Percentiles rank a stretch among this genome's conserved stretches.
Evolutionary conservation across 1,284 basidiomycete species (phyloP).

Genomic region (Exobasidium rhododendri): DNA sequence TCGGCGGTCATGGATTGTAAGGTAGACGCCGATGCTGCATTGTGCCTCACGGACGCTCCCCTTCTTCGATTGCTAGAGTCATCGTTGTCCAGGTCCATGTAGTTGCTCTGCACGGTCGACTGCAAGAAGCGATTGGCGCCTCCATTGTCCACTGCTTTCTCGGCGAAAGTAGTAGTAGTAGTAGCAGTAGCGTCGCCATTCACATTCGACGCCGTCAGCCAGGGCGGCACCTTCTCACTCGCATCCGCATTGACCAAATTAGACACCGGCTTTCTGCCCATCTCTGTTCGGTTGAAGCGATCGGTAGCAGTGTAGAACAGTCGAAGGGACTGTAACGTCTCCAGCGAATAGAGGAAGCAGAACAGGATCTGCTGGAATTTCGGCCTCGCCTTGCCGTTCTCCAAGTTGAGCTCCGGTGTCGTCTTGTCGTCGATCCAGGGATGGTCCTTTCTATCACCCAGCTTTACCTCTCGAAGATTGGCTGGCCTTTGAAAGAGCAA

Average conservation of each 20-base stretch:
- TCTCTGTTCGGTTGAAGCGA: constrained; percentile 13
- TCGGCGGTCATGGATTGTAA: no score
- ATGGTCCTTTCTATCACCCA: constrained; percentile 24
- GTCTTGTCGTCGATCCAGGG: constrained; percentile 23
- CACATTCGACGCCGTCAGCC: not conserved
- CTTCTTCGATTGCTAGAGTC: not conserved
- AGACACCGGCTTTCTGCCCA: not conserved
- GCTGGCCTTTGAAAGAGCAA: constrained; percentile 20
- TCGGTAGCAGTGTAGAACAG: constrained; percentile 24
- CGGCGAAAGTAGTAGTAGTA: no score
- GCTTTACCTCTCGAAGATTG: constrained; percentile 16
- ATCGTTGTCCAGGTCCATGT: not conserved
- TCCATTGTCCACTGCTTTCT: not conserved
- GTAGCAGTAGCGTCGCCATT: not conserved
- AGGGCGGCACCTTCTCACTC: not conserved
- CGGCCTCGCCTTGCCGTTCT: constrained; percentile 7
- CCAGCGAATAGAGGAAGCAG: constrained; percentile 13
- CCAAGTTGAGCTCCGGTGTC: constrained; percentile 13
- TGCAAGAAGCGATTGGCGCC: not conserved
- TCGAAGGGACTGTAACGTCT: constrained; percentile 14
- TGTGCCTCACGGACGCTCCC: not conserved
- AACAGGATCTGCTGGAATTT: constrained; percentile 13
- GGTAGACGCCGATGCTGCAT: not conserved
- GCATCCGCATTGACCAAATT: not conserved
- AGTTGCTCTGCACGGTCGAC: not conserved